These are phyloP conservation scores for Globisporangium nodosum DNA, from an alignment of 352 stramenopile species.

Conservation along the genomic window DNA sequence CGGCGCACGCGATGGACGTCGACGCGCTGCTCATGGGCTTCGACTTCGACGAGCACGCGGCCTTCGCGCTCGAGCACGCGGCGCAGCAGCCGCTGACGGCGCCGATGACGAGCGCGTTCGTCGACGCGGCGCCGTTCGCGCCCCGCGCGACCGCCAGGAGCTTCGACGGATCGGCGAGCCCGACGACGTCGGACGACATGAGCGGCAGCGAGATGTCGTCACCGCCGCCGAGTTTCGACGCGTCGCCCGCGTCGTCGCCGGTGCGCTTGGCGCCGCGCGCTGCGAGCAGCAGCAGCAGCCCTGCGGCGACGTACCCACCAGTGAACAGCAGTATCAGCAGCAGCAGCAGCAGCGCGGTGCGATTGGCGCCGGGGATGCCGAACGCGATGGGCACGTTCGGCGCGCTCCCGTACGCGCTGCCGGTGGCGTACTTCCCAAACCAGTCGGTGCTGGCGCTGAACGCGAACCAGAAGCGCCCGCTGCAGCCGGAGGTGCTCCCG, in stretches of 20 bases:
- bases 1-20: conserved; percentile 14
- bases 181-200: conserved; percentile 35
- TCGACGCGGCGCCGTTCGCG: conserved; percentile 2
- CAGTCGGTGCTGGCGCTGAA: conserved; percentile 20
- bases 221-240: conserved; percentile 31
- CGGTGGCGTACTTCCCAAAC: conserved; percentile 51
- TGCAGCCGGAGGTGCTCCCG: conserved; percentile 36
- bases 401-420: conserved; percentile 51
- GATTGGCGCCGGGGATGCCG: background rate
- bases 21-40: conserved; percentile 39
- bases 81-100: background rate
- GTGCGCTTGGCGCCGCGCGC: conserved; percentile 10
- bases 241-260: conserved; percentile 17
- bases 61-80: conserved; percentile 13
- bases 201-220: conserved; percentile 47
- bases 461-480: conserved; percentile 48
- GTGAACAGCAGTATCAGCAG: background rate
- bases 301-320: background rate
- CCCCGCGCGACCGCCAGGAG: conserved; percentile 1
- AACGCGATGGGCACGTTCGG: conserved; percentile 12
- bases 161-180: conserved; percentile 22
- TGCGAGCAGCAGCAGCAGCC: background rate
- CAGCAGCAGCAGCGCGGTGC: background rate
- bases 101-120: background rate
- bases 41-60: conserved; percentile 15